These are phyloP conservation scores for Narthecium ossifragum DNA, from an alignment of 106 monocot genomes.

Conservation along the genomic window DNA sequence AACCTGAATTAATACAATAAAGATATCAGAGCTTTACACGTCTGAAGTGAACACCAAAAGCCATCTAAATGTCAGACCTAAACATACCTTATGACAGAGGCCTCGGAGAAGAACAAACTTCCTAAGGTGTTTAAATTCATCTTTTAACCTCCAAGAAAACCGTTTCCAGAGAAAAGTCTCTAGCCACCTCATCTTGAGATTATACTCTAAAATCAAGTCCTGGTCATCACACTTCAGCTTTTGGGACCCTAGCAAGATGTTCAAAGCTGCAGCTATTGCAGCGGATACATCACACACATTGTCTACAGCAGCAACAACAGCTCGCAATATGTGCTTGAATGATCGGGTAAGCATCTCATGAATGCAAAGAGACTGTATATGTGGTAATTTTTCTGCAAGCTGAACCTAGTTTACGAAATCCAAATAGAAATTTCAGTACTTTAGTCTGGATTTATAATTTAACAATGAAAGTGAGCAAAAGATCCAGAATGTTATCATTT, in stretches of 20 bases:
- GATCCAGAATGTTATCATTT: too few relatives aligned
- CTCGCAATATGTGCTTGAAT: conserved; percentile 82
- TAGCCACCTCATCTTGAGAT: conserved; percentile 62
- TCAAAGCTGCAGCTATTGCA: conserved; percentile 63
- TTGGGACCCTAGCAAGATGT: conserved; percentile 58
- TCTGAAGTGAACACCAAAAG: background rate
- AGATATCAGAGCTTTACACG: background rate
- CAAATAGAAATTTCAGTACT: too few relatives aligned
- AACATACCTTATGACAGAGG: conserved; percentile 68
- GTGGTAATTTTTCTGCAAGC: conserved; percentile 87
- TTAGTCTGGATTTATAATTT: too few relatives aligned
- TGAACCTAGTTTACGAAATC: conserved; percentile 60
- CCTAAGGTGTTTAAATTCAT: conserved; percentile 72
- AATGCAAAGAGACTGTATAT: conserved; percentile 85
- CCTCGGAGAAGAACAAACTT: conserved; percentile 75
- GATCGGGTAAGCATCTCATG: conserved; percentile 94
- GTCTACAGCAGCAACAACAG: conserved; percentile 67
- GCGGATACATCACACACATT: conserved; percentile 42
- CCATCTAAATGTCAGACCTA: background rate
- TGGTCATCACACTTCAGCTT: conserved; percentile 23
- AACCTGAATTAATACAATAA: conserved; percentile 33
- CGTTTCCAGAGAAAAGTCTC: conserved; percentile 57
- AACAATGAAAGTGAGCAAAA: too few relatives aligned
- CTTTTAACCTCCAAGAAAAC: conserved; percentile 55
- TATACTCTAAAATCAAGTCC: conserved; percentile 28